phyloP scores from a whole-genome alignment of 768 basidiomycete genomes.

The Panaeolus cyanescens region DNA sequence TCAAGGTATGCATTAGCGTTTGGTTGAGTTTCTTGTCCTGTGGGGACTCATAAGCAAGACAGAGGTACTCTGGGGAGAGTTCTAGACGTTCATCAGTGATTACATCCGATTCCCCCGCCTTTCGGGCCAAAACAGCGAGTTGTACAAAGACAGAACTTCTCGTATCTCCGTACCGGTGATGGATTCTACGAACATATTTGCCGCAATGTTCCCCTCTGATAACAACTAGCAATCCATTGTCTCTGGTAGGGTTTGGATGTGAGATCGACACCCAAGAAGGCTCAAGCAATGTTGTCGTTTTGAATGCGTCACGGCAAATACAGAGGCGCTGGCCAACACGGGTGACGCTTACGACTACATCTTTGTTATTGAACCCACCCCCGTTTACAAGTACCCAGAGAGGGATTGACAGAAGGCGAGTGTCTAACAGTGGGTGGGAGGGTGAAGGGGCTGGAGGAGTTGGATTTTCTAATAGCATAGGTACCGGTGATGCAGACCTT shows the following conservation, averaged over 20 bases:
- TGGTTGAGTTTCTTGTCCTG: not conserved
- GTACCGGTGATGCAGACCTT: not conserved
- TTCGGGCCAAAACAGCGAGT: conserved; percentile 1
- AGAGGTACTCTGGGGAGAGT: not conserved
- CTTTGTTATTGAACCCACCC: conserved; percentile 5
- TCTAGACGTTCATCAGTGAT: conserved; percentile 3
- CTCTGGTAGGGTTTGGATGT: conserved; percentile 11
- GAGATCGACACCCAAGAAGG: not conserved
- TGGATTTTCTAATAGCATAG: too few species aligned
- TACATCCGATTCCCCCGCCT: not conserved
- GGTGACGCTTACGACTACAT: not conserved
- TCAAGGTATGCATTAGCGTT: not conserved
- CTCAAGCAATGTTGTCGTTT: not conserved
- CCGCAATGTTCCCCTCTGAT: conserved; percentile 16
- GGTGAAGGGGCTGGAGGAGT: too few species aligned
- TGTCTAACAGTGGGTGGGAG: conserved; percentile 2
- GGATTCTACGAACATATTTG: conserved; percentile 11
- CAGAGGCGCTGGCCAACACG: not conserved
- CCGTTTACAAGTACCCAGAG: conserved; percentile 4
- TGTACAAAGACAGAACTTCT: not conserved
- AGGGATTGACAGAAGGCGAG: not conserved
- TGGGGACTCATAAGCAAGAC: not conserved
- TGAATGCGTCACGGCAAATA: not conserved
- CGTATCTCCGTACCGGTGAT: conserved; percentile 5
- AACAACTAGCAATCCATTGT: conserved; percentile 14